phyloP scores from a whole-genome alignment of 2,329 filamentous ascomycete genomes.

The Metarhizium rileyi region DNA sequence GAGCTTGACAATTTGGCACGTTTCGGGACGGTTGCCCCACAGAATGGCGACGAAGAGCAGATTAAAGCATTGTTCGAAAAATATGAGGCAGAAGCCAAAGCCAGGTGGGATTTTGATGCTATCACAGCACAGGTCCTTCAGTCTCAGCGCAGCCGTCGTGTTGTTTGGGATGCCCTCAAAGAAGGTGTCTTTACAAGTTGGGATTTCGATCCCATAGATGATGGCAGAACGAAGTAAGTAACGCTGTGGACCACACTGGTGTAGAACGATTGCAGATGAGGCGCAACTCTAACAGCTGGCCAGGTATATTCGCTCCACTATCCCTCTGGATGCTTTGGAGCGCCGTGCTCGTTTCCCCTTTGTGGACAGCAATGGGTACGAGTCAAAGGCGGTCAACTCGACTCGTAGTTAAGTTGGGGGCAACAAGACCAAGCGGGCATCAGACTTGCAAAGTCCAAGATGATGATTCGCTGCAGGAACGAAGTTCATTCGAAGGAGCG shows the following conservation, averaged over 20 bases:
- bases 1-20: conserved; percentile 67
- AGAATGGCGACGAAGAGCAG: conserved; percentile 35
- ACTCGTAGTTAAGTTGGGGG: conserved; percentile 18
- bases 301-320: conserved; percentile 78
- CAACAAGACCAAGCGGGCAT: not conserved
- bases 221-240: conserved; percentile 55
- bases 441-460: not conserved
- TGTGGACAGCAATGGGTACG: conserved; percentile 46
- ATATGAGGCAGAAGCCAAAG: conserved; percentile 64
- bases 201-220: conserved; percentile 72
- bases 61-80: conserved; percentile 44
- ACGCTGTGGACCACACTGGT: not conserved
- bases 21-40: conserved; percentile 27
- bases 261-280: not conserved
- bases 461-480: not conserved
- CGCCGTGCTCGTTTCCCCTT: conserved; percentile 63
- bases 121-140: conserved; percentile 67
- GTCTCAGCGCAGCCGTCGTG: conserved; percentile 68
- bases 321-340: conserved; percentile 73
- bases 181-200: conserved; percentile 69
- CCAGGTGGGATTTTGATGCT: conserved; percentile 70
- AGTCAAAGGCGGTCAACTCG: conserved; percentile 29
- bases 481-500: too few relatives aligned
- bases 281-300: conserved; percentile 1
- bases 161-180: conserved; percentile 73